Evolutionary conservation across 1,284 basidiomycete species (phyloP), one percentile per base, ranked within the genome.

Genomic region (Pyrrhoderma noxium): DNA sequence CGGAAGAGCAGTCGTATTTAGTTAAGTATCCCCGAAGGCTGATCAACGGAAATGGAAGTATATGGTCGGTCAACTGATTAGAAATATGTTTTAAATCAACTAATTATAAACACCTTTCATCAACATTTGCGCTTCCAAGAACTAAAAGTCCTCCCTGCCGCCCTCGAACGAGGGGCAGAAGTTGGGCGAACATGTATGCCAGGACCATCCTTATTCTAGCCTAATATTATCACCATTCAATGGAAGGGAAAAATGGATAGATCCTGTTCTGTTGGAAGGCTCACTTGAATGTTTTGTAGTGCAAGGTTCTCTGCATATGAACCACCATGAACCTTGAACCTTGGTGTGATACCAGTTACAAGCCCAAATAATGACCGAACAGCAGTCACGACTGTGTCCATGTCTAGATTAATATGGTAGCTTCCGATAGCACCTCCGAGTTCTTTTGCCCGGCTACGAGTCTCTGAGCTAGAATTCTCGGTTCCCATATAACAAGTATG

Each of bases 401-500:
- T 99, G 68, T 98, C 95, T 51, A 99, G 70, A 62, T 98, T 92
- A 49, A 89, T 74, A 66, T 99, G 96, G 66, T 97, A 95, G 59
- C 92, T 85, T 61, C 95, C 94, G 53, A 99, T 95, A 0, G 90
- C 88, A 47, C 82, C 73, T 2, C 89, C 83, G 4, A 99, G 78
- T 45, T 87, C 80, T 64, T 89, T 93, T 2, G 95, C 96, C 34
- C 95, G 77, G 56, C 76, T 70, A 11, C 93, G 74, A 7, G 96
- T 99, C 59, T 97, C 95, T 1, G 67, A 67, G 57, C 85, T 90
- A 8, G 93, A 97, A 66, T 99, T 95, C 65, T 94, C 89, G 0
- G 95, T 99, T 9, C 95, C 95, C 96, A 99, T 99, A 69, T 97
- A 99, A 69, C 93, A 97, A 0, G 95, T 97, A 64, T 98, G 93